These are phyloP conservation scores for Phytophthora sansomeana DNA, from an alignment of 352 stramenopile species.

Conservation along the genomic window DNA sequence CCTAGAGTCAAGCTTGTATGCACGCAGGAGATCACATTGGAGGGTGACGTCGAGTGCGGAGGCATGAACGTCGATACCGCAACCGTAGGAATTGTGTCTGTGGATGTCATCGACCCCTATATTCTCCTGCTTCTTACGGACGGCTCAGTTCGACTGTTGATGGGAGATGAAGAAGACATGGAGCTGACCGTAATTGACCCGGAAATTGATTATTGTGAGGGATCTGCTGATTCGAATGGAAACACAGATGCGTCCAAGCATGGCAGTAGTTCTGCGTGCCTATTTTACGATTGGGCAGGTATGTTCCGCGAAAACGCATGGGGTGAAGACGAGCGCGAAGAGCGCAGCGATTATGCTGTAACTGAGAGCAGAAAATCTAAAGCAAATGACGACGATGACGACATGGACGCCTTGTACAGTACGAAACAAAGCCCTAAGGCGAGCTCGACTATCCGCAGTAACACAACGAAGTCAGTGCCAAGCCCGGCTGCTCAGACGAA, in stretches of 20 bases:
- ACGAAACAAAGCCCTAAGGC: constrained; percentile 47
- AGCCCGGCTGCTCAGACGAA: constrained; percentile 24
- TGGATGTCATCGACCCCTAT: constrained; percentile 86
- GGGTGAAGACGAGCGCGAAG: constrained; percentile 61
- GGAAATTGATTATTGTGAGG: constrained; percentile 66
- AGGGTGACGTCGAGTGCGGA: constrained; percentile 80
- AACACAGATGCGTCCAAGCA: constrained; percentile 33
- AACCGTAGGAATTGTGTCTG: constrained; percentile 80
- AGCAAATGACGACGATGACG: constrained; percentile 61
- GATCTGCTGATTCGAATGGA: constrained; percentile 38
- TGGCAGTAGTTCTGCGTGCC: constrained; percentile 71
- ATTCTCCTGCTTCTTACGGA: constrained; percentile 86
- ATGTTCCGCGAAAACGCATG: constrained; percentile 79
- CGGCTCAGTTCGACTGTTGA: constrained; percentile 79
- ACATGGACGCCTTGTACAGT: constrained; percentile 78
- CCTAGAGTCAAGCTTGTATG: constrained; percentile 75
- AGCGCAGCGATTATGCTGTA: constrained; percentile 25
- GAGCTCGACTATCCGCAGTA: constrained; percentile 20
- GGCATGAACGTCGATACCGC: constrained; percentile 86
- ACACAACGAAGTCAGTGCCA: constrained; percentile 6
- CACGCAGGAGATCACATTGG: constrained; percentile 85
- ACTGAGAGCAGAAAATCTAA: constrained; percentile 22
- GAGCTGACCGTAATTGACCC: constrained; percentile 85
- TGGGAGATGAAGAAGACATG: constrained; percentile 84
- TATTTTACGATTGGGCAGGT: constrained; percentile 87